phyloP scores from a whole-genome alignment of 768 basidiomycete species.

The Serendipita sp. region DNA sequence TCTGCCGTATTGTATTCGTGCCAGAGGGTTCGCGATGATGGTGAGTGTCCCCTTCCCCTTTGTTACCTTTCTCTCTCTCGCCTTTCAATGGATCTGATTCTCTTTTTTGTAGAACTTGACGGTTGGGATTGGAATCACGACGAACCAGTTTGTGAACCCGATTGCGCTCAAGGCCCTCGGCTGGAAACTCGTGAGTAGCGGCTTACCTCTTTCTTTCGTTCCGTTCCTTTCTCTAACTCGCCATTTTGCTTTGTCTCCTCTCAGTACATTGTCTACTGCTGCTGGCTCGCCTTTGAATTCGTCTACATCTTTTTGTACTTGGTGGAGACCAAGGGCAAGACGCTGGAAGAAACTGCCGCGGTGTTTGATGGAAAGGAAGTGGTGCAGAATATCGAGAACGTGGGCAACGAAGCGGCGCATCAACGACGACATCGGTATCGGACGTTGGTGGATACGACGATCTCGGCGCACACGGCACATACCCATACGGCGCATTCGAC shows the following conservation, averaged over 20 bases:
- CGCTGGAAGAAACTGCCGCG: slow-evolving; percentile 58
- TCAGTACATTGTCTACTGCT: slow-evolving; percentile 44
- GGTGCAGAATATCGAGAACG: slow-evolving; percentile 26
- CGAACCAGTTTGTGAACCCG: slow-evolving; percentile 71
- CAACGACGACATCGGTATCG: slow-evolving; percentile 7
- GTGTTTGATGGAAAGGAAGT: slow-evolving; percentile 49
- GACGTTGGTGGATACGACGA: not conserved
- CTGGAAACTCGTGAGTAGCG: slow-evolving; percentile 26
- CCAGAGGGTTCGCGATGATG: slow-evolving; percentile 67
- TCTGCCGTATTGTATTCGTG: slow-evolving; percentile 62
- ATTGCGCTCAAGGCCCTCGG: slow-evolving; percentile 41
- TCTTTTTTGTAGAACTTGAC: slow-evolving; percentile 34
- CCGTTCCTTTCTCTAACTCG: slow-evolving; percentile 10
- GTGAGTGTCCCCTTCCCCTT: slow-evolving; percentile 22
- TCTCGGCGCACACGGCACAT: too few relatives aligned
- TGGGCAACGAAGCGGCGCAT: slow-evolving; percentile 36
- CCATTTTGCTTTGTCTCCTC: not conserved
- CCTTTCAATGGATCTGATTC: not conserved
- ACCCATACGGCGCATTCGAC: too few relatives aligned
- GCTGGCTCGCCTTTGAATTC: slow-evolving; percentile 47
- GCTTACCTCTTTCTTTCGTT: not conserved
- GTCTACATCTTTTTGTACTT: slow-evolving; percentile 39
- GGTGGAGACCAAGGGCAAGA: slow-evolving; percentile 41
- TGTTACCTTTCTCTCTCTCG: too few relatives aligned
- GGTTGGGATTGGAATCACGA: slow-evolving; percentile 49